Evolutionary conservation across 2,329 filamentous ascomycete genomes (phyloP).

Genomic region (Fusarium sp.): DNA sequence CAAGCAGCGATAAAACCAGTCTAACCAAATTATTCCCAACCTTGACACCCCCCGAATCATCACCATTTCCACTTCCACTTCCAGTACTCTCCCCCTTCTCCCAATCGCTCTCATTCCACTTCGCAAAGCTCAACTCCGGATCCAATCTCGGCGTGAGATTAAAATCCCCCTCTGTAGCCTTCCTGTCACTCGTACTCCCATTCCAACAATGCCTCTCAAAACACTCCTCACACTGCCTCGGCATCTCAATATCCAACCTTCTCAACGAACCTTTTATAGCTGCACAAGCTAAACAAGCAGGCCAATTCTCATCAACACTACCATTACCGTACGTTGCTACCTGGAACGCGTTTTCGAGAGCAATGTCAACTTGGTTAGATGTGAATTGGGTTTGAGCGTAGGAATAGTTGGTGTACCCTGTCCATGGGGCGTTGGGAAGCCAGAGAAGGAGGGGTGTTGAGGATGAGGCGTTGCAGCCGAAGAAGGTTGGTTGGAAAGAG

Average conservation of each 20-base stretch:
- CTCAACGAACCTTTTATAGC: slow-evolving; percentile 76
- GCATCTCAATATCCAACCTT: slow-evolving; percentile 31
- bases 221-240: slow-evolving; percentile 41
- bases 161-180: slow-evolving; percentile 30
- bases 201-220: slow-evolving; percentile 47
- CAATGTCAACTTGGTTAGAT: slow-evolving; percentile 38
- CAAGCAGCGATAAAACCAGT: neutral
- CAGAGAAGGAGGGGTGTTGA: slow-evolving; percentile 45
- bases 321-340: slow-evolving; percentile 82
- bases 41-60: neutral
- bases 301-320: slow-evolving; percentile 77
- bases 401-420: slow-evolving; percentile 45
- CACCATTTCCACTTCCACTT: neutral
- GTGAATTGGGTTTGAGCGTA: slow-evolving; percentile 43
- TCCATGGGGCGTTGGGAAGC: slow-evolving; percentile 48
- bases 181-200: slow-evolving; percentile 21
- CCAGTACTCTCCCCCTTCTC: neutral
- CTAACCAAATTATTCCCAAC: neutral
- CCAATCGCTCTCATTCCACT: slow-evolving; percentile 43
- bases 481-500: slow-evolving; percentile 46
- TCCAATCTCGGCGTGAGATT: slow-evolving; percentile 37
- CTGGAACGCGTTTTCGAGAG: slow-evolving; percentile 76
- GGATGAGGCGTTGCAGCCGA: slow-evolving; percentile 42
- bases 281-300: slow-evolving; percentile 83
- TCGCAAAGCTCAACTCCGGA: slow-evolving; percentile 32